Evolutionary conservation across 2,329 filamentous ascomycete genomes (phyloP), one percentile per base, ranked within the genome.

Genomic region (Trichoderma sp.): DNA sequence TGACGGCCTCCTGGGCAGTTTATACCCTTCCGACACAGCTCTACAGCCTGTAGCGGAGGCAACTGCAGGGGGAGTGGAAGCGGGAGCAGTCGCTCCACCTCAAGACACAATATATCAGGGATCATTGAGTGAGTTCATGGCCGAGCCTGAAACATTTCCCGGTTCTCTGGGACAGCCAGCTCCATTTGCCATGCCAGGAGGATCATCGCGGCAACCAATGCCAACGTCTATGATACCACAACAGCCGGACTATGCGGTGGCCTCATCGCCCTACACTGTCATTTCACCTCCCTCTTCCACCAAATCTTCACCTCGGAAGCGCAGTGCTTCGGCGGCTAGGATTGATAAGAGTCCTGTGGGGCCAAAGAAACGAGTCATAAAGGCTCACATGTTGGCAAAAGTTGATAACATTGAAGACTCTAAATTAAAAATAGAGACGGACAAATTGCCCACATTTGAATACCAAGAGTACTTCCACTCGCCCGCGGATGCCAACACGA

Each of bases 331-430:
- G 6, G 34, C 37, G 7, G 49, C 56, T 52, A 64, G n/a, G 6
- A 14, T 55, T 3, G 63, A 51, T 10, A 60, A 59, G 43, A 67
- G 68, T 28, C 63, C 61, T 13, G 63, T 56, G 30, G 54, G 63
- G 21, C 59, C 68, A 7, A 70, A 70, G 54, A 70, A 59, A 26
- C 59, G 69, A 11, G 55, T 68, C 32, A 70, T 70, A 16, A 68
- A 70, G 55, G 59, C 65, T 26, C 69, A 70, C 14, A 64, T 70
- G 14, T 55, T 55, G 34, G 54, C 58, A 26, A 68, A 69, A 37
- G 51, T 71, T 14, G 63, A 70, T 30, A 71, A 67, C 13, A 66
- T 54, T 39, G 63, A 68, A 21, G 70, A 71, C 13, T 64, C 68
- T 52, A 65, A 64, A 24, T 60, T 71, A 13, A 56, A 66, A 30